These are phyloP conservation scores for Penicillium brasilianum DNA, from an alignment of 2,329 filamentous ascomycete species.

Conservation along the genomic window DNA sequence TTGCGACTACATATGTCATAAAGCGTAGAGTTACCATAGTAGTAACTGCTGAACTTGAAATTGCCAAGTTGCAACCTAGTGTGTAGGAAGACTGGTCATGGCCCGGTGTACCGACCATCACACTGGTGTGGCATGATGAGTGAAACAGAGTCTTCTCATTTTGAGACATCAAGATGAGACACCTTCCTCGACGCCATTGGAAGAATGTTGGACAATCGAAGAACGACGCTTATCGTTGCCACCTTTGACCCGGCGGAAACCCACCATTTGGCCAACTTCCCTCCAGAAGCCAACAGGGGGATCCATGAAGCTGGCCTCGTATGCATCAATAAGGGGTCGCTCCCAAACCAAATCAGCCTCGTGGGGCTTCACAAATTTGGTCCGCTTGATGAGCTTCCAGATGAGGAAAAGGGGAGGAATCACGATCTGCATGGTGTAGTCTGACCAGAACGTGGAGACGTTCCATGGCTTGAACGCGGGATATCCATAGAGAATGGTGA, in stretches of 20 bases:
- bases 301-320: constrained; percentile 58
- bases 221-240: constrained; percentile 25
- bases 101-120: background rate
- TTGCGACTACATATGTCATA: background rate
- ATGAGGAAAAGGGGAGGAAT: constrained; percentile 59
- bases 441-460: constrained; percentile 52
- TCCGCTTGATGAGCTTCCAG: constrained; percentile 69
- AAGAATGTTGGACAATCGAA: constrained; percentile 25
- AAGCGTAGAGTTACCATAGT: background rate
- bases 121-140: background rate
- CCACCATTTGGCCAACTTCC: constrained; percentile 57
- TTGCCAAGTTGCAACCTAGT: background rate
- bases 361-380: constrained; percentile 57
- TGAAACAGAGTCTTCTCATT: background rate
- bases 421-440: constrained; percentile 64
- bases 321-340: constrained; percentile 63
- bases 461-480: constrained; percentile 55
- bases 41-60: background rate
- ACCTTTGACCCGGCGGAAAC: constrained; percentile 30
- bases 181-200: background rate
- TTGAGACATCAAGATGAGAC: background rate
- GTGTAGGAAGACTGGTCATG: background rate
- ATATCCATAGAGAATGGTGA: constrained; percentile 60
- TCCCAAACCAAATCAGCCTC: constrained; percentile 67
- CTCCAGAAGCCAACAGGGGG: constrained; percentile 61